Percentiles rank a stretch among this genome's conserved stretches.
phyloP scores from a whole-genome alignment of 169 alveolate species.

The Cryptosporidium ubiquitum region DNA sequence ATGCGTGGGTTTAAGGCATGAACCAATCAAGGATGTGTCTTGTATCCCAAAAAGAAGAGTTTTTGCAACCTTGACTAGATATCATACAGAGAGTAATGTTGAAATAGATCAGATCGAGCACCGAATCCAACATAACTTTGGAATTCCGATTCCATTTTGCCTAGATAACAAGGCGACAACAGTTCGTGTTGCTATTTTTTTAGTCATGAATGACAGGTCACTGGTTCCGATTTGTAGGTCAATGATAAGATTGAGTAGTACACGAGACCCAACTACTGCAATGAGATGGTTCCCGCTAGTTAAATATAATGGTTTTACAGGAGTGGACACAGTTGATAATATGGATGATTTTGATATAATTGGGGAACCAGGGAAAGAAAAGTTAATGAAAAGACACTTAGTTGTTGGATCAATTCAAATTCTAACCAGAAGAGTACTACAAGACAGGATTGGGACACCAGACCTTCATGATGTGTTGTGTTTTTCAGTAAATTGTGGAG shows the following conservation, averaged over 20 bases:
- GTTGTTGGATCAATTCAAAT: conserved; percentile 63
- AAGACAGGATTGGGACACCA: conserved; percentile 60
- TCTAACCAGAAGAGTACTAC: conserved; percentile 35
- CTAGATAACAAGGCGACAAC: conserved; percentile 47
- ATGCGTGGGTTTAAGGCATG: conserved; percentile 63
- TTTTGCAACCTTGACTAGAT: conserved; percentile 43
- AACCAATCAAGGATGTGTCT: conserved; percentile 55
- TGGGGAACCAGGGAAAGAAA: background rate
- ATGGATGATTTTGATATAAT: background rate
- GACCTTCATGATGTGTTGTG: conserved; percentile 38
- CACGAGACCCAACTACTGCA: conserved; percentile 72
- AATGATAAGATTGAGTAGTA: conserved; percentile 39
- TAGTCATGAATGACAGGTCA: conserved; percentile 23
- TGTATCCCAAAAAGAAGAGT: conserved; percentile 41
- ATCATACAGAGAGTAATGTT: background rate
- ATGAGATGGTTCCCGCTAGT: conserved; percentile 72
- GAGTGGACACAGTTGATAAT: background rate
- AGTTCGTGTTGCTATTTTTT: conserved; percentile 52
- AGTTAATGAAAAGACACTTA: background rate
- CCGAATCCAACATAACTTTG: conserved; percentile 42
- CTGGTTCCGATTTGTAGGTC: conserved; percentile 68
- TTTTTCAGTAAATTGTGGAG: conserved; percentile 19
- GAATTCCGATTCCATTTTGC: conserved; percentile 67
- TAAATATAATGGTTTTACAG: conserved; percentile 39
- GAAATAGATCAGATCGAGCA: conserved; percentile 40